Conservation (phyloP, 2,329 filamentous ascomycete species). For the Cercospora sp. region DNA sequence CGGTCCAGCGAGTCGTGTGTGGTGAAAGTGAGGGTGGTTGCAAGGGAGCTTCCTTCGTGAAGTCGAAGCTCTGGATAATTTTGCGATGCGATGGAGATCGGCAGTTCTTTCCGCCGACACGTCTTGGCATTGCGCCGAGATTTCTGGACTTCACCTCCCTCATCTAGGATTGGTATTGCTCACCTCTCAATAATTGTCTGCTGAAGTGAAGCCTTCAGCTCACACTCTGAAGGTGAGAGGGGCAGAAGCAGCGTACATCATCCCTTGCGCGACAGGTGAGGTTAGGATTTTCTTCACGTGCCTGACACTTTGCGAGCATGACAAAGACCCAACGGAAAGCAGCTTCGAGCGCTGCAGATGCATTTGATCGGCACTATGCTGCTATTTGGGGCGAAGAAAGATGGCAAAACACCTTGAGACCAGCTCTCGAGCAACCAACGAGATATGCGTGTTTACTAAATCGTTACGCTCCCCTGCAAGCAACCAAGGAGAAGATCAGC, state of each 20-base stretch:
- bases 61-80: conserved; percentile 10
- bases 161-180: not conserved
- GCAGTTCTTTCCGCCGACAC: not conserved
- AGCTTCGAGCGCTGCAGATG: conserved; percentile 29
- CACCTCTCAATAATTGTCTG: not conserved
- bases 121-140: not conserved
- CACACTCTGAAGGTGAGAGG: not conserved
- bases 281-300: not conserved
- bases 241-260: not conserved
- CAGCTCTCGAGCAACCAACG: conserved; percentile 29
- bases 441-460: conserved; percentile 36
- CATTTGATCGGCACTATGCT: conserved; percentile 37
- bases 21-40: not conserved
- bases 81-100: conserved; percentile 3
- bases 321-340: conserved; percentile 31
- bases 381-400: conserved; percentile 33
- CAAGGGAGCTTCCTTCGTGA: not conserved
- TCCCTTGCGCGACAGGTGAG: conserved; percentile 4
- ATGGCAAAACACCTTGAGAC: conserved; percentile 34
- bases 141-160: not conserved
- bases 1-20: not conserved
- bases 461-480: conserved; percentile 27
- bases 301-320: conserved; percentile 20
- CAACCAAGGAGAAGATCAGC: conserved; percentile 21
- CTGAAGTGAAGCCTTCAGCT: not conserved